A percentile compares a stretch with the other conserved stretches of the same genome.
phyloP scores from a whole-genome alignment of 2,329 filamentous ascomycete genomes.

The Pseudocercospora eumusae region DNA sequence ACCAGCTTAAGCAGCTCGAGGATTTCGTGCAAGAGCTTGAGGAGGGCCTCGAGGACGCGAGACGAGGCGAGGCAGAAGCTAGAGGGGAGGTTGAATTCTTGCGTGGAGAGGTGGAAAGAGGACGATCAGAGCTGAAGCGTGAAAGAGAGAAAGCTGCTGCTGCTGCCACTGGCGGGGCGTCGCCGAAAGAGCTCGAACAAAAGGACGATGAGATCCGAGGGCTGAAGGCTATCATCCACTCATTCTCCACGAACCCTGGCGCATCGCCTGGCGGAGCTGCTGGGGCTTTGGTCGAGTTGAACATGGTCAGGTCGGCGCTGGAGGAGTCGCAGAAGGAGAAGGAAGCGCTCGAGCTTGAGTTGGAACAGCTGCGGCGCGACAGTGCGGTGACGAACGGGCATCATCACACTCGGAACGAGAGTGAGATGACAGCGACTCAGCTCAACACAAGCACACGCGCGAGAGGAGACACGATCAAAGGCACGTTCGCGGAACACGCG shows the following conservation, averaged over 20 bases:
- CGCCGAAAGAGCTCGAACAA: constrained; percentile 77
- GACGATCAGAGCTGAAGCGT: constrained; percentile 79
- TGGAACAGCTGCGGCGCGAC: constrained; percentile 62
- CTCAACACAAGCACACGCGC: constrained; percentile 29
- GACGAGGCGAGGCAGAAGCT: constrained; percentile 91
- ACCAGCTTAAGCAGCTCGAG: constrained; percentile 90
- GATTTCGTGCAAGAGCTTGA: constrained; percentile 96
- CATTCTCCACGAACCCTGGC: constrained; percentile 73
- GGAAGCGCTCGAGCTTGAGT: constrained; percentile 80
- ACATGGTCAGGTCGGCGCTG: constrained; percentile 59
- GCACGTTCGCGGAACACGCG: constrained; percentile 65
- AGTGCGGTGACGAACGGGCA: constrained; percentile 44
- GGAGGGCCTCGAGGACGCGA: constrained; percentile 91
- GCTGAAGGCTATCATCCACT: constrained; percentile 96
- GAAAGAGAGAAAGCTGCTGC: constrained; percentile 81
- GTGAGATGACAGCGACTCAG: constrained; percentile 34
- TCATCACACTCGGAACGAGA: constrained; percentile 44
- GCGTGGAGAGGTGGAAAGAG: constrained; percentile 89
- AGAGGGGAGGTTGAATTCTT: constrained; percentile 94
- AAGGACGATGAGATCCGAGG: constrained; percentile 97
- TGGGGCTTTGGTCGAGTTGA: constrained; percentile 48
- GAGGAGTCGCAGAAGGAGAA: constrained; percentile 80
- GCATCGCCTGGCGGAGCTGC: constrained; percentile 34
- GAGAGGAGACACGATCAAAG: constrained; percentile 61
- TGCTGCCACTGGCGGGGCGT: constrained; percentile 44